These are phyloP conservation scores for Umbelopsis isabellina DNA, from an alignment of 192 early-diverging fungal genomes.

Conservation along the genomic window DNA sequence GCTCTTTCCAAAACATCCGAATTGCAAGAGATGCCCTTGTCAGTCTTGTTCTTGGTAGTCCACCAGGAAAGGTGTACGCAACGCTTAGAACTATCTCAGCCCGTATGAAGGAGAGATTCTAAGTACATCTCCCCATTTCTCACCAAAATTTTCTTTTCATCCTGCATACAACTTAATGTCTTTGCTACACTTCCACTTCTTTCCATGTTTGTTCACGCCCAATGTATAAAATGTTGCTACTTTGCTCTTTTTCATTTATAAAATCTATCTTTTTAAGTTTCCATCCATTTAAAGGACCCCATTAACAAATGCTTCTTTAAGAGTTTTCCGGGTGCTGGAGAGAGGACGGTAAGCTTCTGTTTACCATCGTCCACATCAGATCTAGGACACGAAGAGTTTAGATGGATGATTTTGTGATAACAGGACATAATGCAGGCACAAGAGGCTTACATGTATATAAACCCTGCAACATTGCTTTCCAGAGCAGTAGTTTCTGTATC, in stretches of 20 bases:
- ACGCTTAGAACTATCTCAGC: slow-evolving; percentile 84
- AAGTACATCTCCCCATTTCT: slow-evolving; percentile 20
- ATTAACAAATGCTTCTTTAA: slow-evolving; percentile 84
- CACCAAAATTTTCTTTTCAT: background rate
- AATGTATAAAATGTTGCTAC: slow-evolving; percentile 21
- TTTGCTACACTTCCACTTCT: background rate
- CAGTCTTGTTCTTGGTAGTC: slow-evolving; percentile 88
- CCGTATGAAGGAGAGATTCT: slow-evolving; percentile 96
- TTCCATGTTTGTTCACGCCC: slow-evolving; percentile 7
- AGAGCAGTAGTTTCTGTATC: slow-evolving; percentile 58
- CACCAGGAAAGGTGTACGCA: slow-evolving; percentile 96
- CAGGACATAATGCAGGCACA: background rate
- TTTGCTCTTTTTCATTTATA: slow-evolving; percentile 10
- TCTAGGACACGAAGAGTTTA: slow-evolving; percentile 26
- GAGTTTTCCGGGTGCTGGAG: slow-evolving; percentile 87
- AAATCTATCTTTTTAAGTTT: slow-evolving; percentile 49
- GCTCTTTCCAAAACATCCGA: slow-evolving; percentile 96
- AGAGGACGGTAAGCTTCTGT: slow-evolving; percentile 79
- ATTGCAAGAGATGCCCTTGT: slow-evolving; percentile 94
- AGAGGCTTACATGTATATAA: slow-evolving; percentile 78
- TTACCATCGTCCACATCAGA: slow-evolving; percentile 83
- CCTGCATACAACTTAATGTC: slow-evolving; percentile 11
- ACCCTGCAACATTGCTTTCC: slow-evolving; percentile 71
- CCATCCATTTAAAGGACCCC: slow-evolving; percentile 92
- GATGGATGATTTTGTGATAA: background rate